phyloP scores from a whole-genome alignment of 2,329 filamentous ascomycete species.

The Aureobasidium mangrovei region DNA sequence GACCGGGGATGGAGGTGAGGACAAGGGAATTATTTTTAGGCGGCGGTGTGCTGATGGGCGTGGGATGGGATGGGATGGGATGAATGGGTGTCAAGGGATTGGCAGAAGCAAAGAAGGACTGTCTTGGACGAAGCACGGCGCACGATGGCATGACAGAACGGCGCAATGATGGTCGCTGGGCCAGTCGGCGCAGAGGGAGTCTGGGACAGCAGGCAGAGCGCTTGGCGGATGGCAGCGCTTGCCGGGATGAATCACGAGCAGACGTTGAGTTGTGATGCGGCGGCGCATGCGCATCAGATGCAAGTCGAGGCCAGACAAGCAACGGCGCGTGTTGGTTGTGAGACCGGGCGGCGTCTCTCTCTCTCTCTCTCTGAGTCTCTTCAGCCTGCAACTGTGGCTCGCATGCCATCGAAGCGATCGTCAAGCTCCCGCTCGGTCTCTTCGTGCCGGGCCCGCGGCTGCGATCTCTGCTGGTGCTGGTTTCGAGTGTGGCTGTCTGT shows the following conservation, averaged over 20 bases:
- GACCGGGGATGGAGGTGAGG: slow-evolving; percentile 3
- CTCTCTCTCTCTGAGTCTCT: neutral
- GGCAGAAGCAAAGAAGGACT: neutral
- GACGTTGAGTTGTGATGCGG: slow-evolving; percentile 9
- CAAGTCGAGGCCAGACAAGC: slow-evolving; percentile 5
- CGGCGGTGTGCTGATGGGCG: slow-evolving; percentile 3
- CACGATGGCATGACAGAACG: neutral
- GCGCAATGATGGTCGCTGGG: neutral
- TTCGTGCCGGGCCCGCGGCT: slow-evolving; percentile 8
- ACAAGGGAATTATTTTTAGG: slow-evolving; percentile 9
- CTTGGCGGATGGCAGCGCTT: neutral
- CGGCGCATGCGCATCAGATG: neutral
- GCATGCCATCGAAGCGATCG: slow-evolving; percentile 8
- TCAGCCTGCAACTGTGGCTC: neutral
- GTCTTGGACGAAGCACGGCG: neutral
- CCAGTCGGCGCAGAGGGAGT: neutral
- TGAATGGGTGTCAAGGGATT: neutral
- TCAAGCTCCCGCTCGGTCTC: slow-evolving; percentile 13
- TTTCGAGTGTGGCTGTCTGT: neutral
- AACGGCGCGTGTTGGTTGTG: slow-evolving; percentile 12
- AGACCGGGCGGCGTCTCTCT: neutral
- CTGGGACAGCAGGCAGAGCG: too few species aligned
- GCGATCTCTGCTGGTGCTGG: slow-evolving; percentile 2
- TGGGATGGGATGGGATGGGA: too few species aligned
- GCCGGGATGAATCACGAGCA: neutral